A percentile compares a stretch with the other conserved stretches of the same genome.
Evolutionary conservation across 495 filamentous ascomycete species (phyloP).

Genomic region (Podospora pseudocomata): DNA sequence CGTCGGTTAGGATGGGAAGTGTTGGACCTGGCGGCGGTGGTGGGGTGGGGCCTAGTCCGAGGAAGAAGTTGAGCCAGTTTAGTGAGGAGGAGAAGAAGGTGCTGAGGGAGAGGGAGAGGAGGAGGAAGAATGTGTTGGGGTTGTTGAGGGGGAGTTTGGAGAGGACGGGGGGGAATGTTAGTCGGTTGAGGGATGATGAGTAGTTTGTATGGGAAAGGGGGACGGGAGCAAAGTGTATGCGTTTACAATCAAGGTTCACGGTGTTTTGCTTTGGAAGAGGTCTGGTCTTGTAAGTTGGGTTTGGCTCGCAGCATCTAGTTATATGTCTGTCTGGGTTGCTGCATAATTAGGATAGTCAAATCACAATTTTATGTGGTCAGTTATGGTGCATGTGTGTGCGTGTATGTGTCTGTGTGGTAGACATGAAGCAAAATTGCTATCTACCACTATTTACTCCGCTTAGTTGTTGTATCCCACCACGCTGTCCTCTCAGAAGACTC

Average conservation of each 20-base stretch:
- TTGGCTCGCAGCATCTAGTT: background rate
- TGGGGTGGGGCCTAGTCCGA: slow-evolving; percentile 22
- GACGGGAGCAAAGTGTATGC: background rate
- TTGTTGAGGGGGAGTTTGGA: slow-evolving; percentile 37
- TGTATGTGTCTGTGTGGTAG: background rate
- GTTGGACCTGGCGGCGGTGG: slow-evolving; percentile 26
- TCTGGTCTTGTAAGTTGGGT: background rate
- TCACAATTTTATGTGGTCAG: background rate
- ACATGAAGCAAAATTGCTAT: background rate
- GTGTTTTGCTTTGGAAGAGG: background rate
- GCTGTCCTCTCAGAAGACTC: background rate
- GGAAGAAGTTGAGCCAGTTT: slow-evolving; percentile 56
- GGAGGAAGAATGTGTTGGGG: slow-evolving; percentile 26
- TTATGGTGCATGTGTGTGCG: background rate
- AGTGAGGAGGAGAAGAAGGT: slow-evolving; percentile 46
- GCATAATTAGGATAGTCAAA: background rate
- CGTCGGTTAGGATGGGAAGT: slow-evolving; percentile 41
- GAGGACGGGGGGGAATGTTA: slow-evolving; percentile 38
- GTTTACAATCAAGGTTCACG: background rate
- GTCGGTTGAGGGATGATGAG: slow-evolving; percentile 33
- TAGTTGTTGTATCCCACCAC: background rate
- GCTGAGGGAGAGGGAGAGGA: slow-evolving; percentile 35
- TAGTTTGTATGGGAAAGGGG: slow-evolving; percentile 5
- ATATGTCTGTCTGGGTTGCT: background rate
- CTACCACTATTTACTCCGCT: background rate